Evolutionary conservation across 345 rosid species (phyloP), one percentile per base, ranked within the genome.

Genomic region (Gossypium turneri): DNA sequence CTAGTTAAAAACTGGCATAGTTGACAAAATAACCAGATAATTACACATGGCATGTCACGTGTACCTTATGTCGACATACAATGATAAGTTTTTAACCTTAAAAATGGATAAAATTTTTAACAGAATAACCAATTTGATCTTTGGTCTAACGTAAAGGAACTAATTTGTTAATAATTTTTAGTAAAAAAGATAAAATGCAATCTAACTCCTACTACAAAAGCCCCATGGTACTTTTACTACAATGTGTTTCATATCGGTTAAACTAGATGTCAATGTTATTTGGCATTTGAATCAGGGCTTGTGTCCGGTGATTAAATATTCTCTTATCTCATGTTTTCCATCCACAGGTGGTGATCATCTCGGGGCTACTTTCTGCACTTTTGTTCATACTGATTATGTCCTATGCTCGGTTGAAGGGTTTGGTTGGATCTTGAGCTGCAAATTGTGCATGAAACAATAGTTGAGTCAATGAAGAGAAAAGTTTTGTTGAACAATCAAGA

Each of bases 391-490:
- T 85, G 60, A 82, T 91, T 25, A 87, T 93, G 82, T 84, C 97
- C 1, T 93, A 89, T 70, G 97, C 99, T 69, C 90, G 97, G 62
- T 77, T 80, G 83, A 95, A 95, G 84, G 98, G 98, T 41, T 83
- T 95, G 72, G 91, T 95, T n/a, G 99, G 99, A 77, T 89, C 98
- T 66, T 95, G 86, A 89, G n/a, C 3, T 12, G 12, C 60, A 53
- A 8, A 10, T 9, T 55, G 27, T 45, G 71, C 53, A 12, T 67
- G 38, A 45, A 67, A 29, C 16, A 69, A 68, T 34, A 48, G 57
- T 25, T 25, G 19, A 34, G 44, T 29, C 45, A 17, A 17, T 10
- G 51, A 11, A 63, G 62, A 10, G 0, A 4, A 58, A 24, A 63
- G 10, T 16, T n/a, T 10, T 41, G 45, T 9, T n/a, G 41, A 9